Conservation (phyloP, 2,329 filamentous ascomycete genomes). For the Penicillium digitatum region DNA sequence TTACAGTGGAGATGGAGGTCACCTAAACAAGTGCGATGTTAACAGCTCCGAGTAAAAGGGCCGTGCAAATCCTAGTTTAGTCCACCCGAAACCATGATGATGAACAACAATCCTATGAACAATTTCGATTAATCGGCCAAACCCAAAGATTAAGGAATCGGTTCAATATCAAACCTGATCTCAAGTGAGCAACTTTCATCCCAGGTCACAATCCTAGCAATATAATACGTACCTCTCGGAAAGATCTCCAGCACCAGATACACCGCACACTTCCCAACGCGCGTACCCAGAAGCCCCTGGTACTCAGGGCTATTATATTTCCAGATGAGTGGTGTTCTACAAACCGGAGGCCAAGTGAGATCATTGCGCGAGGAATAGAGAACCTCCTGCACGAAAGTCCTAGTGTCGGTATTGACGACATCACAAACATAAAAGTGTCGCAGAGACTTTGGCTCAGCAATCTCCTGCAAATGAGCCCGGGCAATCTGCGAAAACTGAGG, state of each 20-base stretch:
- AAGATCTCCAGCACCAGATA: background rate
- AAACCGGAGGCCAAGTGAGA: background rate
- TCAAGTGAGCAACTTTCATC: background rate
- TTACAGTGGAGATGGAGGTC: background rate
- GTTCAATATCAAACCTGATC: constrained; percentile 4
- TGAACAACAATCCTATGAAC: background rate
- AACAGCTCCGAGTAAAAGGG: background rate
- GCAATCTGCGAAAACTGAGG: constrained; percentile 1
- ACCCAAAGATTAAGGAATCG: background rate
- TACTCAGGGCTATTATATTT: background rate
- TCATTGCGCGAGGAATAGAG: background rate
- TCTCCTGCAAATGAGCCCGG: background rate
- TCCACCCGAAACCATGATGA: background rate
- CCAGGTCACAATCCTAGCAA: background rate
- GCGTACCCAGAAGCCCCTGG: constrained; percentile 1
- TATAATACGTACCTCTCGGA: background rate
- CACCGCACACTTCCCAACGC: background rate
- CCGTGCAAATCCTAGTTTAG: background rate
- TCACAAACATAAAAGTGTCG: background rate
- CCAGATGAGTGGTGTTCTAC: background rate
- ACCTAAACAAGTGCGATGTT: background rate
- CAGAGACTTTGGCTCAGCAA: background rate
- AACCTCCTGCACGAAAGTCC: background rate
- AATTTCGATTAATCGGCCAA: background rate
- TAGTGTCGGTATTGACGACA: background rate